Evolutionary conservation across 2,329 filamentous ascomycete species (phyloP).

Genomic region (Phaeosphaeriaceae sp.): DNA sequence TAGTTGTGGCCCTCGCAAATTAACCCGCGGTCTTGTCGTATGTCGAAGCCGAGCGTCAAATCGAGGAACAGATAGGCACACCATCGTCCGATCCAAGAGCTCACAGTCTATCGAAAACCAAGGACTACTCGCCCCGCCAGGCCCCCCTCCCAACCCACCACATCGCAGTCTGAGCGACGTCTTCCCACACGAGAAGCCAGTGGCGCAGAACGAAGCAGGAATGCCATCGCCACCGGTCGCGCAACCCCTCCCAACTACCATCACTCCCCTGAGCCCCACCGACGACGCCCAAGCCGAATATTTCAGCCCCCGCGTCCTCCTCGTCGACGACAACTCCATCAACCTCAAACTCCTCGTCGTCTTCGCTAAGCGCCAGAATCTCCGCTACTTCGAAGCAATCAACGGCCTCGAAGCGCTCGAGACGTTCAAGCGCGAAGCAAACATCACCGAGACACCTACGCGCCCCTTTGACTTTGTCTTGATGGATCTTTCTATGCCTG

Average conservation of each 20-base stretch:
- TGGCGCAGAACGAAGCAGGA: not conserved
- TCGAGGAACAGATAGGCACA: slow-evolving; percentile 15
- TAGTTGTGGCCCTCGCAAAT: slow-evolving; percentile 37
- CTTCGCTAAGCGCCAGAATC: slow-evolving; percentile 46
- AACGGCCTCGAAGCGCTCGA: slow-evolving; percentile 44
- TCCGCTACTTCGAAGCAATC: slow-evolving; percentile 35
- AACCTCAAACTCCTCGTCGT: slow-evolving; percentile 49
- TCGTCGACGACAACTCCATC: slow-evolving; percentile 46
- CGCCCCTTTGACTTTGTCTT: slow-evolving; percentile 40
- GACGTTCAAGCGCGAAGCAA: slow-evolving; percentile 28
- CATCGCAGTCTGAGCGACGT: slow-evolving; percentile 36
- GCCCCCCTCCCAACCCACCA: slow-evolving; percentile 5
- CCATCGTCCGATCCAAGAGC: slow-evolving; percentile 26
- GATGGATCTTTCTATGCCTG: slow-evolving; percentile 47
- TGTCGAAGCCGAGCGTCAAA: slow-evolving; percentile 27
- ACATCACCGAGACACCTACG: slow-evolving; percentile 16
- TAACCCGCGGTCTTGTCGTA: slow-evolving; percentile 31
- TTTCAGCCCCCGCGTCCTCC: slow-evolving; percentile 39
- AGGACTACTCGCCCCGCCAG: slow-evolving; percentile 17
- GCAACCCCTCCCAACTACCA: slow-evolving; percentile 21
- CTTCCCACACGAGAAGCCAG: slow-evolving; percentile 11
- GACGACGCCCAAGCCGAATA: slow-evolving; percentile 24
- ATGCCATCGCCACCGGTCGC: slow-evolving; percentile 20
- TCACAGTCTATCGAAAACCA: slow-evolving; percentile 13
- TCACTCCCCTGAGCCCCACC: slow-evolving; percentile 23